These are phyloP conservation scores for Plasmodium sp. DNA, from an alignment of 169 alveolate genomes.

Conservation along the genomic window DNA sequence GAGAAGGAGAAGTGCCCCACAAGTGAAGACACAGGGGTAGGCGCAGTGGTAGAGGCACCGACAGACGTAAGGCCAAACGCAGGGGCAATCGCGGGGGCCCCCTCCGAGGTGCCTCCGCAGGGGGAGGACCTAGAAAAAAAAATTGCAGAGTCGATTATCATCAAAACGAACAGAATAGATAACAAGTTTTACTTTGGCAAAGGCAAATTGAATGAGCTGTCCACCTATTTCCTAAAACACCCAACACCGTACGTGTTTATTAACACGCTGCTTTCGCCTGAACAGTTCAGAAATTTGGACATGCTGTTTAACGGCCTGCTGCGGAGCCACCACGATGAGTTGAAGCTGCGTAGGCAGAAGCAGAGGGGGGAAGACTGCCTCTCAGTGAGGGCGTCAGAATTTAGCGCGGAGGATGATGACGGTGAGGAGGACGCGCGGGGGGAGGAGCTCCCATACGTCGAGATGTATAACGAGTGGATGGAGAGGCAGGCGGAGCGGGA, in stretches of 20 bases:
- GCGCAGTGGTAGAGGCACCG: neutral
- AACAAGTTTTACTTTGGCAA: slow-evolving; percentile 47
- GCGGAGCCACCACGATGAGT: slow-evolving; percentile 47
- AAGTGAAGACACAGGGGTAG: neutral
- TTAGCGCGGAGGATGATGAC: neutral
- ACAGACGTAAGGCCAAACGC: neutral
- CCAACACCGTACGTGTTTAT: slow-evolving; percentile 85
- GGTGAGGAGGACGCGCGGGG: neutral
- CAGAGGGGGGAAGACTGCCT: neutral
- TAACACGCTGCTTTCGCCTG: slow-evolving; percentile 86
- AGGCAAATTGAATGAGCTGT: slow-evolving; percentile 64
- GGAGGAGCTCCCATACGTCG: neutral
- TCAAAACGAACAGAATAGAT: slow-evolving; percentile 45
- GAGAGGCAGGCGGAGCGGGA: slow-evolving; percentile 18
- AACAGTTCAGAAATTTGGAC: slow-evolving; percentile 88
- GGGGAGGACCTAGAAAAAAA: slow-evolving; percentile 34
- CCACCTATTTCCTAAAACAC: slow-evolving; percentile 46
- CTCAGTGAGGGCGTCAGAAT: neutral
- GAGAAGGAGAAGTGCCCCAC: neutral
- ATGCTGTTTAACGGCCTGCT: slow-evolving; percentile 68
- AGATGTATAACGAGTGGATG: slow-evolving; percentile 31
- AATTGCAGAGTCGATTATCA: slow-evolving; percentile 66
- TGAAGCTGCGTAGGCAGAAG: slow-evolving; percentile 10
- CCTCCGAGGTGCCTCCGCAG: neutral
- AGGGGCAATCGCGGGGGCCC: neutral